Base-by-base conservation (phyloP, 139 green algal genomes). In the Tetratostichococcus sp. region DNA sequence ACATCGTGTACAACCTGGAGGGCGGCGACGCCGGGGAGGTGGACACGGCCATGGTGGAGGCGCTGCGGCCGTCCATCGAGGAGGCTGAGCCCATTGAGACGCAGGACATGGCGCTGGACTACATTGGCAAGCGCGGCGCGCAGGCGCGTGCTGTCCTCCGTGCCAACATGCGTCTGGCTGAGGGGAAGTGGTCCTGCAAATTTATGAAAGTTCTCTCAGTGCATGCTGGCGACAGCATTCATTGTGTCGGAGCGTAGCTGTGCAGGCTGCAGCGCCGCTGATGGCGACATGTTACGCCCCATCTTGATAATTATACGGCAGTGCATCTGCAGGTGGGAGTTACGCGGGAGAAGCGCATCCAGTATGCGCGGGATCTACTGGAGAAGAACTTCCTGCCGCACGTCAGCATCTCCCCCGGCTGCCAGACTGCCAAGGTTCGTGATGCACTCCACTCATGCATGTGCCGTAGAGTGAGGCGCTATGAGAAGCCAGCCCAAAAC, bases 361-460 rank as follows among this genome's bases (percentile, higher is more conserved):
- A 93, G 80, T 97, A 95, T 70, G 93, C 93, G 0, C 76, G 88
- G 2, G 91, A 99, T 75, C 88, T 95, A 43, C 87, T 97, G 71
- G 92, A 98, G 88, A 96, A 97, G 84, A 94, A 99, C 83, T 78
- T 98, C 82, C 88, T 99, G 69, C 95, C 96, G 35, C 96, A 98
- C 84, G 90, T 99, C 17, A 92, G 92, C 73, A 89, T 92, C 67
- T 85, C 83, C 43, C 85, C 90, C 77, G 83, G 83, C 77, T 88
- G 83, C 39, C 89, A 96, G 77, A 94, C 90, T 25, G 86, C 88
- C 30, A 97, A 96, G 90, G 91, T 85, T 1, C 39, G 39, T 6
- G 6, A 21, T 50, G 39, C 39, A 50, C 6, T 6, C 39, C 39
- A 50, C 39, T 50, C 6, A 50, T 50, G 8, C 8, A 50, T 50